A percentile compares a stretch with the other conserved stretches of the same genome.
Evolutionary conservation across 2,329 filamentous ascomycete genomes (phyloP).

Genomic region (Parafenestella ontariensis): DNA sequence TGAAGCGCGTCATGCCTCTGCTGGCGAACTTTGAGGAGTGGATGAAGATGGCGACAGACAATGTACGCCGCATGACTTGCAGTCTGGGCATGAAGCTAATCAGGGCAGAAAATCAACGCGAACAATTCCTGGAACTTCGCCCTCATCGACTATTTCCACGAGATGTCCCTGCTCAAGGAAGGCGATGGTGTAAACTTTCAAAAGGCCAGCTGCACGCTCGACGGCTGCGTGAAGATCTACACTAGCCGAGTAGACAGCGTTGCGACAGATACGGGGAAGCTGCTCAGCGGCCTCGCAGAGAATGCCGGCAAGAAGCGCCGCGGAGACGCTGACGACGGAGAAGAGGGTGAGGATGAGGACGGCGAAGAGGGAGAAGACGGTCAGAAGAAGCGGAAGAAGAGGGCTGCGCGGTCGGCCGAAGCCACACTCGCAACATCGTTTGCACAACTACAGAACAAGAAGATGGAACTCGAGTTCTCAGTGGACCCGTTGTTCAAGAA

Average conservation of each 20-base stretch:
- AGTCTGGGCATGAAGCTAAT: slow-evolving; percentile 14
- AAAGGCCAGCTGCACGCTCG: slow-evolving; percentile 95
- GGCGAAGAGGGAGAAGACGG: slow-evolving; percentile 66
- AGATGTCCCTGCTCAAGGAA: slow-evolving; percentile 96
- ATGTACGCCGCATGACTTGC: slow-evolving; percentile 51
- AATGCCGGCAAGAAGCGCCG: slow-evolving; percentile 68
- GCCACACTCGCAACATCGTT: slow-evolving; percentile 92
- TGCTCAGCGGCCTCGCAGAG: slow-evolving; percentile 91
- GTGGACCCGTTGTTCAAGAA: slow-evolving; percentile 99
- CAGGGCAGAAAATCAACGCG: slow-evolving; percentile 76
- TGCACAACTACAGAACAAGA: slow-evolving; percentile 88
- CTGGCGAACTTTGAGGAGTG: slow-evolving; percentile 99
- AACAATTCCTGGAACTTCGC: slow-evolving; percentile 99
- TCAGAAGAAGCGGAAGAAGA: slow-evolving; percentile 73
- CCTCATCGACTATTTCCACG: slow-evolving; percentile 99
- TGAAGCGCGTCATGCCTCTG: slow-evolving; percentile 88
- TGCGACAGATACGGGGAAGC: slow-evolving; percentile 93
- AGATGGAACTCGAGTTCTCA: slow-evolving; percentile 95
- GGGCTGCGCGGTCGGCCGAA: slow-evolving; percentile 84
- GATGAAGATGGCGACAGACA: slow-evolving; percentile 99
- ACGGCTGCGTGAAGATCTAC: slow-evolving; percentile 99
- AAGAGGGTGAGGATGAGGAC: slow-evolving; percentile 67
- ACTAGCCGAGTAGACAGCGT: slow-evolving; percentile 98
- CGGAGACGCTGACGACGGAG: slow-evolving; percentile 43
- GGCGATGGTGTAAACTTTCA: slow-evolving; percentile 98